A percentile compares a stretch with the other conserved stretches of the same genome.
Conservation (phyloP, 345 rosid species). For the Rubroshorea leprosula region DNA sequence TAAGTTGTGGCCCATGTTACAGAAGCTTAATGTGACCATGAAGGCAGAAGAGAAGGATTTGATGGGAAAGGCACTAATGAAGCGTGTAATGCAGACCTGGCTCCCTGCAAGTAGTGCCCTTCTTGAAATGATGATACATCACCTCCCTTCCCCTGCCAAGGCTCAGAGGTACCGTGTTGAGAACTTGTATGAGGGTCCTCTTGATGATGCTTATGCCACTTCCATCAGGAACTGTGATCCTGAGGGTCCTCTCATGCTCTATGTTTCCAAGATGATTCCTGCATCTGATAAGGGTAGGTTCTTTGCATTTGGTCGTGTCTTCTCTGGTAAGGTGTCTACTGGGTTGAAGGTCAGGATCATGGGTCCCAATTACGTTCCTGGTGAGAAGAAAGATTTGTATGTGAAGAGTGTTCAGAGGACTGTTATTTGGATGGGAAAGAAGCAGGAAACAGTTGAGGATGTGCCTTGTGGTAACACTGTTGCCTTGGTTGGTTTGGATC, state of each 20-base stretch:
- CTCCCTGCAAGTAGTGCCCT: conserved; percentile 47
- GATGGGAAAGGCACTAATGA: conserved; percentile 69
- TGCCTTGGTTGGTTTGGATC: conserved; percentile 56
- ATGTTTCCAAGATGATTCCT: conserved; percentile 81
- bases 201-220: conserved; percentile 41
- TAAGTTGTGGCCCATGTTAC: conserved; percentile 68
- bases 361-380: conserved; percentile 75
- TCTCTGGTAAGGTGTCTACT: conserved; percentile 55
- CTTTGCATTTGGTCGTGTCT: conserved; percentile 77
- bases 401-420: conserved; percentile 47
- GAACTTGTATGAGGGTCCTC: conserved; percentile 53
- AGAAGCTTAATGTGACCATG: conserved; percentile 50
- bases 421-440: conserved; percentile 64
- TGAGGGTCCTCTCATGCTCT: conserved; percentile 69
- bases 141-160: conserved; percentile 45
- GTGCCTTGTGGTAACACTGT: conserved; percentile 76
- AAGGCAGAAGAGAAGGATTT: conserved; percentile 65
- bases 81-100: conserved; percentile 76
- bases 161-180: conserved; percentile 63
- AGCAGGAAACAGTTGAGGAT: conserved; percentile 52
- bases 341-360: conserved; percentile 73
- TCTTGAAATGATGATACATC: conserved; percentile 68
- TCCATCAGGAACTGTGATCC: conserved; percentile 70
- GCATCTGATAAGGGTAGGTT: conserved; percentile 76
- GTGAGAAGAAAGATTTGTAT: conserved; percentile 68